Base-by-base conservation (phyloP, 495 filamentous ascomycete genomes). In the Thermothielavioides terrestris region DNA sequence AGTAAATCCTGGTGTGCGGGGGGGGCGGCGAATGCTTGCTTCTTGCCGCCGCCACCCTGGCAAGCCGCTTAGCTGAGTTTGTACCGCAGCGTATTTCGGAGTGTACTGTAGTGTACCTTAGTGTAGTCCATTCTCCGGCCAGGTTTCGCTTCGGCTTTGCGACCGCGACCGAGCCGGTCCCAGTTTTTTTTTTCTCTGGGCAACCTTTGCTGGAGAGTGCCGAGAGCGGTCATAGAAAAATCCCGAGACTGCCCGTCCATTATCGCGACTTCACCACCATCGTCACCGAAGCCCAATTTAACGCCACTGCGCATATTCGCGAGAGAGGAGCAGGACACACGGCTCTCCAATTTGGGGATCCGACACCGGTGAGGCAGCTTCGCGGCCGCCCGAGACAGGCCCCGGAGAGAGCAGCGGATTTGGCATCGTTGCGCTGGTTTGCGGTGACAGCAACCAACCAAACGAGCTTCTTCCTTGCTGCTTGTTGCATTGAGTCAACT, bases 401-500 rank as follows among this genome's bases (percentile, higher is more conserved):
- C 31, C 32, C 28, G 40, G 45, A 20, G 45, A 23, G 28, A 14
- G 35, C 28, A n/a, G 45, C 38, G 28, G 38, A 14, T 8, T 25
- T 27, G 17, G 15, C 3, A 21, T 41, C 15, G 28, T 47, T 42
- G 40, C 31, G 26, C 11, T 9, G 20, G 31, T 31, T 43, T 21
- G 37, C 26, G 32, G 42, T 46, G 26, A 42, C 34, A 40, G 36
- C 25, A 38, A 41, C 17, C 26, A 6, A 20, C 42, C n/a, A 45
- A 38, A 25, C 20, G 18, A 31, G 22, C 45, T 45, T 37, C 38
- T 21, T 38, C 7, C 23, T 26, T 17, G 20, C 38, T 39, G 20
- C 22, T 28, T 37, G 52, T 60, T 57, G 57, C 54, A 51, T 52
- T 51, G n/a, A n/a, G n/a, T n/a, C n/a, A n/a, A 55, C 54, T 34